These are phyloP conservation scores for Populus pruinosa DNA, from an alignment of 345 rosid species.

Conservation along the genomic window DNA sequence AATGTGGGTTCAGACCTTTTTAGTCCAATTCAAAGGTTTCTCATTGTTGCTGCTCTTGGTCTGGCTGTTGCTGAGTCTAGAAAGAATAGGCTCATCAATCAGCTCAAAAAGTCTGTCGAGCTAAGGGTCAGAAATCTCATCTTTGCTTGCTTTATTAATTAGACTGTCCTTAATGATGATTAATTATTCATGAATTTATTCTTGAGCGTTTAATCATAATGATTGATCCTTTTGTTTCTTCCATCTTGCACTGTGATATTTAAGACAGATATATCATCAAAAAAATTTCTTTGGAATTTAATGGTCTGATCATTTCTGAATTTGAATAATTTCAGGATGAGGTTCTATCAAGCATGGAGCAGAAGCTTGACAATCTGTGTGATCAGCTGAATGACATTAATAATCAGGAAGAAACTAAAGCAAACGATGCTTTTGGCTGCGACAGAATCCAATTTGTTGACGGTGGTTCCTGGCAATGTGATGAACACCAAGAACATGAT, in stretches of 20 bases:
- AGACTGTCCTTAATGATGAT: not conserved
- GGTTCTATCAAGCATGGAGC: conserved; percentile 76
- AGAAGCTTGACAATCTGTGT: conserved; percentile 72
- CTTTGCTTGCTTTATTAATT: not conserved
- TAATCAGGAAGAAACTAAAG: conserved; percentile 29
- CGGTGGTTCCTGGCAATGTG: conserved; percentile 85
- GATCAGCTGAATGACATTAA: conserved; percentile 44
- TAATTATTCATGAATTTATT: too few relatives aligned
- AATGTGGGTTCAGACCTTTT: conserved; percentile 77
- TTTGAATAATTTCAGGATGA: conserved; percentile 52
- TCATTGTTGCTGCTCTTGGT: conserved; percentile 73
- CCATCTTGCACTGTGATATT: not conserved
- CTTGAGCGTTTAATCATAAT: too few relatives aligned
- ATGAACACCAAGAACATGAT: conserved; percentile 63
- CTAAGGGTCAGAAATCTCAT: conserved; percentile 54
- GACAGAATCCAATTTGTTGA: conserved; percentile 43
- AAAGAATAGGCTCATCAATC: conserved; percentile 55
- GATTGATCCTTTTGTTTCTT: too few relatives aligned
- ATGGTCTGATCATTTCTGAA: not conserved
- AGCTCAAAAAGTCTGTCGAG: conserved; percentile 64
- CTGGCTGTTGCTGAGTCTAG: conserved; percentile 64
- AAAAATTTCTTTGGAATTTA: not conserved
- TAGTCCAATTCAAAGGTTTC: conserved; percentile 65
- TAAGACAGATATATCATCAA: not conserved
- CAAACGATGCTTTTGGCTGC: conserved; percentile 41